phyloP scores from a whole-genome alignment of 139 green algal genomes.

The Micromonas commoda region DNA sequence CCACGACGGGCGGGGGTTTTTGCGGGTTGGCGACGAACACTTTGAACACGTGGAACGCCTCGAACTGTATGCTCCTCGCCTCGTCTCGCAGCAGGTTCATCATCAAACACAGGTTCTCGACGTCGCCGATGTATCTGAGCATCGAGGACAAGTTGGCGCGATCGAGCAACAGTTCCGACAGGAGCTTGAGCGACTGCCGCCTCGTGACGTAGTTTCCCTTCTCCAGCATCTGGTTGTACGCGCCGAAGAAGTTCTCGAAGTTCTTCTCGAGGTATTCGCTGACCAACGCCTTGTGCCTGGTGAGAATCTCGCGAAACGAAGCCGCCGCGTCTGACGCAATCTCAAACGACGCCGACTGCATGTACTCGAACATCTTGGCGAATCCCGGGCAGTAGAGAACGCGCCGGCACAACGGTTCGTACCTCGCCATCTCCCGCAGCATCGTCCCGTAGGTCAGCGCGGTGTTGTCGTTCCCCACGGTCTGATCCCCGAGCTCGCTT shows the following conservation, averaged over 20 bases:
- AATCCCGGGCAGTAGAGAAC: conserved; percentile 1
- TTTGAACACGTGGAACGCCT: conserved; percentile 97
- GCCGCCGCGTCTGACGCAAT: conserved; percentile 18
- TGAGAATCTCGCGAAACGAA: conserved; percentile 16
- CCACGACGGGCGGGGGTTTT: conserved; percentile 68
- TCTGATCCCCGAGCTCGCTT: too few relatives aligned
- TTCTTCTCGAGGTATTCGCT: neutral
- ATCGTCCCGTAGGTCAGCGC: conserved; percentile 19
- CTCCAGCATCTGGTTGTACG: conserved; percentile 16
- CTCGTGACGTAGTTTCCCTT: conserved; percentile 23
- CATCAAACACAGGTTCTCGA: conserved; percentile 17
- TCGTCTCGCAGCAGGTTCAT: conserved; percentile 27
- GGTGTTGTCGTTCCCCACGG: neutral
- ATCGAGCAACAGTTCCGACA: conserved; percentile 1
- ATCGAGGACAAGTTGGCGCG: conserved; percentile 8
- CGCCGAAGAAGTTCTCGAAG: conserved; percentile 9
- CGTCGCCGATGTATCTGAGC: conserved; percentile 5
- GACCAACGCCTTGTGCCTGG: neutral
- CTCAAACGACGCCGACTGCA: conserved; percentile 16
- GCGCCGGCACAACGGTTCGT: neutral
- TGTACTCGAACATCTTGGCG: conserved; percentile 20
- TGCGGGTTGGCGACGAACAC: conserved; percentile 91
- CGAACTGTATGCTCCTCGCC: conserved; percentile 82
- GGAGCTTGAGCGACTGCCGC: conserved; percentile 5
- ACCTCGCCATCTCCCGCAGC: neutral